phyloP scores from a whole-genome alignment of 2,329 filamentous ascomycete genomes.

The Phyllosticta citrichinensis region DNA sequence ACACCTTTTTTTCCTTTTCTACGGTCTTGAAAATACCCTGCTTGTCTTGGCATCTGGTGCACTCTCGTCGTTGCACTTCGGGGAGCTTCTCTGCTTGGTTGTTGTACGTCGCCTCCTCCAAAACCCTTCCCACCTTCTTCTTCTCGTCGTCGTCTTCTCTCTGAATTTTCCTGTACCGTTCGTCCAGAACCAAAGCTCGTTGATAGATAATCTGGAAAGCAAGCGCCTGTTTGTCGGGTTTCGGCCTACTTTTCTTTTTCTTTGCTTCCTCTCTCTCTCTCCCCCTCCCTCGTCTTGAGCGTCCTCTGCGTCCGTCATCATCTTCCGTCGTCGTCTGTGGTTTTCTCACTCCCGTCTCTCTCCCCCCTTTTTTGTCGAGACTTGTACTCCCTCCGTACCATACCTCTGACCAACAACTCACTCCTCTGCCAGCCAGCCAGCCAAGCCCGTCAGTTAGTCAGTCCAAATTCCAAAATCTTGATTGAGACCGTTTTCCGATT shows the following conservation, averaged over 20 bases:
- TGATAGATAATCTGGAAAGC: constrained; percentile 4
- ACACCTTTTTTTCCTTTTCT: neutral
- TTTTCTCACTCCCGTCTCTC: no score
- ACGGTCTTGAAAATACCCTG: neutral
- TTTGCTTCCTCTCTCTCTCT: constrained; percentile 1
- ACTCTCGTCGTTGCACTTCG: neutral
- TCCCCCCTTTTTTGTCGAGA: no score
- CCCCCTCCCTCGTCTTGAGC: neutral
- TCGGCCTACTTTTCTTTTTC: constrained; percentile 1
- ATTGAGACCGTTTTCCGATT: no score
- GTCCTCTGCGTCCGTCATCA: no score
- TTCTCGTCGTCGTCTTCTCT: constrained; percentile 1
- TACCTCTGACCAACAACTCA: no score
- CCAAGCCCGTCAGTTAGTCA: no score
- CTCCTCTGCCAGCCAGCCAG: no score
- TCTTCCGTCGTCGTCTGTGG: no score
- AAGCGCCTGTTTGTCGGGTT: neutral
- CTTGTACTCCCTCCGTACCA: no score
- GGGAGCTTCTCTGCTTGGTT: neutral
- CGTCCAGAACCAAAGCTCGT: neutral
- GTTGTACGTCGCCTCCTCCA: neutral
- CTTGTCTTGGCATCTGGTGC: neutral
- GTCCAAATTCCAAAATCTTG: no score
- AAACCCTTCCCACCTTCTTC: constrained; percentile 2
- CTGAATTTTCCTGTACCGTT: constrained; percentile 7